Conservation (phyloP, 345 rosid species). For the Sisymbrium altissimum region DNA sequence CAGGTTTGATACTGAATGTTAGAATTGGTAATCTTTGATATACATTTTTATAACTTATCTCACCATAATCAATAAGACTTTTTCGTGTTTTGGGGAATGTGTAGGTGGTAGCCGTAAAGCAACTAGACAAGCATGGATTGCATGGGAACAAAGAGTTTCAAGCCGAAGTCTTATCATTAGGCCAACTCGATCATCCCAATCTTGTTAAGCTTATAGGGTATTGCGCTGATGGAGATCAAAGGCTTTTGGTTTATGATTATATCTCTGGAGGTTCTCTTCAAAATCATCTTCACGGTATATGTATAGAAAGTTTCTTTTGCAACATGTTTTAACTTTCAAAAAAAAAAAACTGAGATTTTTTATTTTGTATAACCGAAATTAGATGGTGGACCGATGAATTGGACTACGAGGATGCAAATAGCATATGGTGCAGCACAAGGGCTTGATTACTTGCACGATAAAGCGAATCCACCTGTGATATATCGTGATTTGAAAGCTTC, state of each 20-base stretch:
- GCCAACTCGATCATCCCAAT: slow-evolving; percentile 49
- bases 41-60: not conserved
- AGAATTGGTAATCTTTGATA: not conserved
- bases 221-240: slow-evolving; percentile 75
- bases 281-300: slow-evolving; percentile 52
- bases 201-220: slow-evolving; percentile 57
- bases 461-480: slow-evolving; percentile 50
- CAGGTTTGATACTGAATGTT: slow-evolving; percentile 39
- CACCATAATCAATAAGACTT: not conserved
- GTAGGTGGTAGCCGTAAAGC: slow-evolving; percentile 68
- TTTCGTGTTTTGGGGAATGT: not conserved
- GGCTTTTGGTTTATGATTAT: slow-evolving; percentile 58
- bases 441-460: slow-evolving; percentile 59
- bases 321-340: not conserved
- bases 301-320: not conserved
- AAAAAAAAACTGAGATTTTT: not conserved
- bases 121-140: slow-evolving; percentile 62
- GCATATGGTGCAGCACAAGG: slow-evolving; percentile 66
- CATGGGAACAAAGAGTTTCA: slow-evolving; percentile 59
- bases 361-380: slow-evolving; percentile 32
- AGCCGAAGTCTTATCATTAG: slow-evolving; percentile 43
- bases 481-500: slow-evolving; percentile 64
- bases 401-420: slow-evolving; percentile 61
- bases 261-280: slow-evolving; percentile 50
- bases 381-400: slow-evolving; percentile 41